Evolutionary conservation across 768 basidiomycete genomes (phyloP).

Genomic region (Coprinopsis sp.): DNA sequence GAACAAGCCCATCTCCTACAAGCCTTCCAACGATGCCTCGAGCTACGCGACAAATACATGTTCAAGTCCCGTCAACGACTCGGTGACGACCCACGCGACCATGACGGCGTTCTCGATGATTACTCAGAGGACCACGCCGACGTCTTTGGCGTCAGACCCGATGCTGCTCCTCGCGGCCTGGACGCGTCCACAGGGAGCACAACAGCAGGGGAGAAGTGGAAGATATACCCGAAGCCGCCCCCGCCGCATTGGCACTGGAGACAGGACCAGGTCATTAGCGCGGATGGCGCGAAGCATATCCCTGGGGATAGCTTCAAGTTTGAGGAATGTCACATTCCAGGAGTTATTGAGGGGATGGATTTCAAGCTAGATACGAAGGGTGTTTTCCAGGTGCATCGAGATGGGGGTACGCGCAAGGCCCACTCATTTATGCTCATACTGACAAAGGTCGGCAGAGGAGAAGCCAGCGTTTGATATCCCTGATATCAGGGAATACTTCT

Average conservation of each 20-base stretch:
- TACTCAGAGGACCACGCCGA: conserved; percentile 58
- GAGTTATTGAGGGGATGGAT: conserved; percentile 47
- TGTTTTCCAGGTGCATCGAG: conserved; percentile 80
- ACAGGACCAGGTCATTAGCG: conserved; percentile 42
- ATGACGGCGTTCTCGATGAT: conserved; percentile 75
- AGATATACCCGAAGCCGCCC: conserved; percentile 88
- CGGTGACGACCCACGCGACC: conserved; percentile 91
- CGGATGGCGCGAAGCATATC: conserved; percentile 29
- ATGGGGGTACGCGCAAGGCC: conserved; percentile 26
- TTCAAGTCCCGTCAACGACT: conserved; percentile 79
- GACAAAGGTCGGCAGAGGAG: conserved; percentile 13
- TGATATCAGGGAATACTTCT: conserved; percentile 88
- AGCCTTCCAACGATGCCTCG: conserved; percentile 78
- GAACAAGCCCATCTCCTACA: conserved; percentile 59
- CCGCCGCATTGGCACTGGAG: conserved; percentile 96
- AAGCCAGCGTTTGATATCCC: conserved; percentile 74
- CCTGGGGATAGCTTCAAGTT: conserved; percentile 58
- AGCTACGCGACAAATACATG: conserved; percentile 96
- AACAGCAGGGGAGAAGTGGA: conserved; percentile 59
- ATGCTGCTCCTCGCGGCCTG: conserved; percentile 33
- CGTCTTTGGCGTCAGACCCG: conserved; percentile 64
- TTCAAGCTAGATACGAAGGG: conserved; percentile 83
- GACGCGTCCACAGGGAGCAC: conserved; percentile 10
- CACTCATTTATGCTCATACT: background rate
- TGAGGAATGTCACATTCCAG: conserved; percentile 71